These are phyloP conservation scores for Wallacemonas sp. DNA, from an alignment of 208 protist genomes.

Conservation along the genomic window DNA sequence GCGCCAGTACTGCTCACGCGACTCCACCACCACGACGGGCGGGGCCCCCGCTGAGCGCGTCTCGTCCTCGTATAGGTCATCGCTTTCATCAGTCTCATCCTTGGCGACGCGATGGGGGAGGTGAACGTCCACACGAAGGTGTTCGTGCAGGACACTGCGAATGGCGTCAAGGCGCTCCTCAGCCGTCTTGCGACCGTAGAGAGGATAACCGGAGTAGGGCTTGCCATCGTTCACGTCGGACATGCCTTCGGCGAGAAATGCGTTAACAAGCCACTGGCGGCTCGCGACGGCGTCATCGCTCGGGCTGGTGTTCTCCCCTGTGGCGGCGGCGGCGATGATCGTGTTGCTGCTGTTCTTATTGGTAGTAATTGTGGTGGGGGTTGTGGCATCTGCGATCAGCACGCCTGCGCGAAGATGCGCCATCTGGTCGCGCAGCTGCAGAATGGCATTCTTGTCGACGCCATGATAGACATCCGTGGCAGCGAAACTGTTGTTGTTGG, in stretches of 20 bases:
- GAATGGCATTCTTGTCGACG: conserved; percentile 21
- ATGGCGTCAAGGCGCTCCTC: conserved; percentile 37
- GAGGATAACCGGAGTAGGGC: conserved; percentile 37
- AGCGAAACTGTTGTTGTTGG: conserved; percentile 8
- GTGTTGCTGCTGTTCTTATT: conserved; percentile 7
- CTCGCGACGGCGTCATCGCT: conserved; percentile 15
- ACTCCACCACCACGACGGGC: conserved; percentile 27
- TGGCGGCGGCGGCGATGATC: neutral
- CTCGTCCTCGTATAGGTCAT: no score
- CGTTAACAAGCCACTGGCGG: conserved; percentile 38
- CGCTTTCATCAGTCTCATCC: conserved; percentile 8
- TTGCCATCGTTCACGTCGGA: conserved; percentile 31
- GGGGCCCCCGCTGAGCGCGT: no score
- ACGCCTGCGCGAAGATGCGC: neutral
- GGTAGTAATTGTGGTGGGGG: no score
- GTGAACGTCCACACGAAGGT: conserved; percentile 24
- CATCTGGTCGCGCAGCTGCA: conserved; percentile 3
- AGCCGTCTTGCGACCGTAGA: conserved; percentile 38
- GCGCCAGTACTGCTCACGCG: conserved; percentile 54
- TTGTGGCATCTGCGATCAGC: no score
- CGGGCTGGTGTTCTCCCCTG: conserved; percentile 2
- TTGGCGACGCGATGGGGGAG: conserved; percentile 17
- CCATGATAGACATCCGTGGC: conserved; percentile 14
- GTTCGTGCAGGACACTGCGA: conserved; percentile 21
- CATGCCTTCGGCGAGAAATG: conserved; percentile 51